Conservation (phyloP, 768 basidiomycete genomes). For the Scleroderma bovista region DNA sequence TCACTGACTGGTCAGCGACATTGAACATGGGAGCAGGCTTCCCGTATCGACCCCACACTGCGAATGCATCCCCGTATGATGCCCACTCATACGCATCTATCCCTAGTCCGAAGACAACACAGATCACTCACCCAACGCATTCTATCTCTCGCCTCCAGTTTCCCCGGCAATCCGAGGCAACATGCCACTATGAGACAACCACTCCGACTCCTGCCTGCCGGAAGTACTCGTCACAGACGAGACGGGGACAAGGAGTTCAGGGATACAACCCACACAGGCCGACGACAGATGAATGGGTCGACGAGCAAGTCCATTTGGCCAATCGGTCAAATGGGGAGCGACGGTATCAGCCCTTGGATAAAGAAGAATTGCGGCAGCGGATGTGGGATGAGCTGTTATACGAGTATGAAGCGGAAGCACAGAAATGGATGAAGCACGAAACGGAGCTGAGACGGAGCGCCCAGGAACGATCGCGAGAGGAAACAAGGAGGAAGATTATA, state of each 20-base stretch:
- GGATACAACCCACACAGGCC: conserved; percentile 39
- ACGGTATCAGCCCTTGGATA: conserved; percentile 20
- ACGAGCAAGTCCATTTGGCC: conserved; percentile 42
- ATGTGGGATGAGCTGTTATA: conserved; percentile 51
- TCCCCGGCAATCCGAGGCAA: conserved; percentile 16
- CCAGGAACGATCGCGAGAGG: conserved; percentile 39
- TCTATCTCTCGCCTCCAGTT: conserved; percentile 14
- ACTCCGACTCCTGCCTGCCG: conserved; percentile 15
- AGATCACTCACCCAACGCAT: conserved; percentile 6
- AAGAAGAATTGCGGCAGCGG: conserved; percentile 31
- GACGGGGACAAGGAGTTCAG: conserved; percentile 47
- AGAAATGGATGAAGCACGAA: conserved; percentile 49
- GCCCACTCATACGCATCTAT: conserved; percentile 9
- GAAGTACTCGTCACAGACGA: conserved; percentile 32
- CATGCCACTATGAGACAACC: conserved; percentile 12
- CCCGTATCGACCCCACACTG: conserved; percentile 22
- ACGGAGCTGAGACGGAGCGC: conserved; percentile 40
- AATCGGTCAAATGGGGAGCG: conserved; percentile 25
- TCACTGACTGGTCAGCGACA: conserved; percentile 11
- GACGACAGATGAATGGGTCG: conserved; percentile 62
- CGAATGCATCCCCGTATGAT: conserved; percentile 15
- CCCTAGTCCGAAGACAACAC: conserved; percentile 19
- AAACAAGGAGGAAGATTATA: conserved; percentile 39
- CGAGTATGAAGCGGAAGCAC: conserved; percentile 45
- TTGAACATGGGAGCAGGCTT: conserved; percentile 24